These are phyloP conservation scores for Elsinoe batatas DNA, from an alignment of 2,329 filamentous ascomycete species.

Conservation along the genomic window DNA sequence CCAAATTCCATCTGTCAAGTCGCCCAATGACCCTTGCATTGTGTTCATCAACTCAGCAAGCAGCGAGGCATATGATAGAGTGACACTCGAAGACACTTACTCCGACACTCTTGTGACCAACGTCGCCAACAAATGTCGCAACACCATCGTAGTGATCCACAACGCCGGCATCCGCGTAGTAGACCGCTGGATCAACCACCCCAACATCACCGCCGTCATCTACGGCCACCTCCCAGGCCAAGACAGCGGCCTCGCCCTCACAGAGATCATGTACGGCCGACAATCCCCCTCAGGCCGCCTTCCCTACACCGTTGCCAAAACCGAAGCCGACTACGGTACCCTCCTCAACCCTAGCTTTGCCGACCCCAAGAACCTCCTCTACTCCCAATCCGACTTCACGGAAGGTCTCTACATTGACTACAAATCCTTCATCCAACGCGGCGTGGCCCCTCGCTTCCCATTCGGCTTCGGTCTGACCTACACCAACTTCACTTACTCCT, in stretches of 20 bases:
- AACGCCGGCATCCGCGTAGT: conserved; percentile 53
- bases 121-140: conserved; percentile 50
- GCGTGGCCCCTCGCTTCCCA: conserved; percentile 25
- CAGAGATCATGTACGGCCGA: conserved; percentile 49
- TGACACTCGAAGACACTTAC: conserved; percentile 27
- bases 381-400: conserved; percentile 22
- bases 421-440: conserved; percentile 24
- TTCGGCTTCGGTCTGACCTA: conserved; percentile 33
- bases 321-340: conserved; percentile 46
- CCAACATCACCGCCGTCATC: conserved; percentile 54
- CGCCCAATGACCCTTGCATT: conserved; percentile 33
- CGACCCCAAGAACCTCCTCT: conserved; percentile 13
- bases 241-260: conserved; percentile 48
- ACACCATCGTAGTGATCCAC: conserved; percentile 56
- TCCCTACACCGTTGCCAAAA: conserved; percentile 51
- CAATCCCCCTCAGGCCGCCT: conserved; percentile 48
- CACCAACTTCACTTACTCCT: conserved; percentile 25
- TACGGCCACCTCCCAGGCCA: conserved; percentile 57
- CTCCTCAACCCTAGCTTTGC: conserved; percentile 27
- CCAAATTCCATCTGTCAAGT: conserved; percentile 40
- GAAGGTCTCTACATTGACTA: conserved; percentile 32
- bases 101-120: conserved; percentile 48
- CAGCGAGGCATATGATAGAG: conserved; percentile 31
- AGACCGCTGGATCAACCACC: conserved; percentile 52
- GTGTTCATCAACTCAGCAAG: conserved; percentile 51